Percentiles rank a stretch among this genome's conserved stretches.
These are phyloP conservation scores for Eragrostis nindensis DNA, from an alignment of 176 grass and related monocot species.

Conservation along the genomic window DNA sequence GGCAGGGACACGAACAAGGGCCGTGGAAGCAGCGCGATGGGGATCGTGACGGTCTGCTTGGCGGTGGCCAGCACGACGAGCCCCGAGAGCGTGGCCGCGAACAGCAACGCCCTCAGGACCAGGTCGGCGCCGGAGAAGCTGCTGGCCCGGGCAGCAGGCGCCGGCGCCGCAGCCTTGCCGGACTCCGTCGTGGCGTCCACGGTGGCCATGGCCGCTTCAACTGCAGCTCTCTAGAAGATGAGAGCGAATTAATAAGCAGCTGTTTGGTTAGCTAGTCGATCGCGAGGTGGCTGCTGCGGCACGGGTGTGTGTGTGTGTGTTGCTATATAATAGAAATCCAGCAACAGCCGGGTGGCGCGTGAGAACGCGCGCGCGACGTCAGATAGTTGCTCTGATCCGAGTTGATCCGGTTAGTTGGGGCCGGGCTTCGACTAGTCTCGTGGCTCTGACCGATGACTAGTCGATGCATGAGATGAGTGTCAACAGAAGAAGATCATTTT, in stretches of 20 bases:
- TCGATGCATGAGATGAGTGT: not conserved
- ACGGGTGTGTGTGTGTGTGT: not conserved
- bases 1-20: not conserved
- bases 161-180: not conserved
- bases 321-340: not conserved
- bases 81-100: conserved; percentile 50
- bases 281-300: not conserved
- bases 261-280: not conserved
- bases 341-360: not conserved
- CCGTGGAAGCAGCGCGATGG: not conserved
- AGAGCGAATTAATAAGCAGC: not conserved
- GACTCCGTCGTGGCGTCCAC: conserved; percentile 1
- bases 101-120: conserved; percentile 48
- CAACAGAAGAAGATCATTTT: not conserved
- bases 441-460: not conserved
- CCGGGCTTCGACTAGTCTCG: not conserved
- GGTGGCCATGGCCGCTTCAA: conserved; percentile 13
- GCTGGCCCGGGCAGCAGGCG: not conserved
- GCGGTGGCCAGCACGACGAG: conserved; percentile 65
- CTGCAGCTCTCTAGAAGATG: not conserved
- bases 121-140: conserved; percentile 40
- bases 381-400: not conserved
- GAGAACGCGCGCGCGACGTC: not conserved
- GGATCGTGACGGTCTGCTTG: conserved; percentile 52
- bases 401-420: not conserved